A percentile compares a stretch with the other conserved stretches of the same genome.
These are phyloP conservation scores for Penicillium thymicola DNA, from an alignment of 2,329 filamentous ascomycete species.

Conservation along the genomic window DNA sequence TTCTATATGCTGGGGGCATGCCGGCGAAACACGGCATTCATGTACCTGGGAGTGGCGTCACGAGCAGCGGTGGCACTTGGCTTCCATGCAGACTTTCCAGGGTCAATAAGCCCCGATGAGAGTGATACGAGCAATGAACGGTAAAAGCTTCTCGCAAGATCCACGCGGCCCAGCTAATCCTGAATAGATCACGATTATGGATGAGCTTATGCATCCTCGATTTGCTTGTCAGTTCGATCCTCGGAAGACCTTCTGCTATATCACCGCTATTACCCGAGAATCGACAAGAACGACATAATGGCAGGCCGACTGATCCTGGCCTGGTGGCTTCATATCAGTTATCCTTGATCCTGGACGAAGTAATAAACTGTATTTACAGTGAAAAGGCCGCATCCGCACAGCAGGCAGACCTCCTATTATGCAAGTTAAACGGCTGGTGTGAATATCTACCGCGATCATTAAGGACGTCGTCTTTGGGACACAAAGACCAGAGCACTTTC, in stretches of 20 bases:
- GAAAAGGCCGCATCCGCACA: constrained; percentile 33
- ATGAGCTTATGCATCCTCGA: constrained; percentile 50
- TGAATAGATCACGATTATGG: constrained; percentile 42
- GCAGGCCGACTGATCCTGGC: constrained; percentile 21
- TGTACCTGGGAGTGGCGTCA: constrained; percentile 60
- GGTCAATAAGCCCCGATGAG: constrained; percentile 12
- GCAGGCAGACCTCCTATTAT: constrained; percentile 42
- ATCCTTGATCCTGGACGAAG: constrained; percentile 45
- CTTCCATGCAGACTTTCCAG: constrained; percentile 41
- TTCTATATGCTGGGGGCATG: constrained; percentile 60
- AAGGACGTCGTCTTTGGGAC: constrained; percentile 19
- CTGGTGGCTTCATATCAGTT: constrained; percentile 45
- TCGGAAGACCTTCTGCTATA: constrained; percentile 44
- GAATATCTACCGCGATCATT: constrained; percentile 41
- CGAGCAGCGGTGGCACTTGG: constrained; percentile 58
- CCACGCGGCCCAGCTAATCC: not conserved
- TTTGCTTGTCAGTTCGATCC: constrained; percentile 48
- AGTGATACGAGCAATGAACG: constrained; percentile 20
- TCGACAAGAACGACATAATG: constrained; percentile 12
- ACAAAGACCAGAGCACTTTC: constrained; percentile 16
- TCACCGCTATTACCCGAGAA: constrained; percentile 28
- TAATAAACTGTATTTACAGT: constrained; percentile 44
- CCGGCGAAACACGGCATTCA: constrained; percentile 59
- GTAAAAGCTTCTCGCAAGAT: constrained; percentile 14
- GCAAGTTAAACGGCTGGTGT: constrained; percentile 48